Base-by-base conservation (phyloP, 345 rosid species). In the Lagerstroemia speciosa region DNA sequence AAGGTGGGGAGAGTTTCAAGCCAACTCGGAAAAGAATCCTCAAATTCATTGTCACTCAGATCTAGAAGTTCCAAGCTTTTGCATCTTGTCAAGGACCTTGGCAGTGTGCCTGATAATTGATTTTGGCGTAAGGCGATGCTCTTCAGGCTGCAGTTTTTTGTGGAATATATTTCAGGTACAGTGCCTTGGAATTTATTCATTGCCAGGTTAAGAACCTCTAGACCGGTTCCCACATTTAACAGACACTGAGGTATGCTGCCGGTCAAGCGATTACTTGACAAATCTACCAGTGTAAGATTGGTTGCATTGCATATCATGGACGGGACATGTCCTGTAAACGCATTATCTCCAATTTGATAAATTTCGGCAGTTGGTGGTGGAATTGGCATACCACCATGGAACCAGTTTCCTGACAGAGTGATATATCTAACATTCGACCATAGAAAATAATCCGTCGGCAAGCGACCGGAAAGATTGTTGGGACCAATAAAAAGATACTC, bases 1-100 rank as follows among this genome's bases (percentile, higher is more conserved):
- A 78, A 65, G 0, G 8, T 14, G 0, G 67, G 66, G 3, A 80
- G 79, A 50, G 62, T 10, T 69, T 16, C 78, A 60, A 76, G 70
- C 81, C 79, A 78, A 43, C 3, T 14, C 0, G 78, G 84, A 20
- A 84, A 78, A 3, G 61, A 66, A 46, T 65, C 81, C 3, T 71
- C 40, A 2, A 81, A 43, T 19, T 40, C 52, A 17, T 80, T 84
- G 69, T 76, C 69, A 1, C 74, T 71, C 3, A 85, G 40, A 36
- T 81, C 74, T 0, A 83, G 6, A 43, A 81, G 64, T 58, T 74
- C 70, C 15, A 85, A 20, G 16, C 4, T 1, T 29, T 19, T 37
- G 32, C 83, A 77, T 5, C 71, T 64, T 2, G n/a, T 15, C 32
- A 82, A 29, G 2, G 77, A 68, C 17, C 10, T 30, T 8, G 84